A percentile compares a stretch with the other conserved stretches of the same genome.
Evolutionary conservation across 768 basidiomycete genomes (phyloP).

Genomic region (Leccinum variicolor): DNA sequence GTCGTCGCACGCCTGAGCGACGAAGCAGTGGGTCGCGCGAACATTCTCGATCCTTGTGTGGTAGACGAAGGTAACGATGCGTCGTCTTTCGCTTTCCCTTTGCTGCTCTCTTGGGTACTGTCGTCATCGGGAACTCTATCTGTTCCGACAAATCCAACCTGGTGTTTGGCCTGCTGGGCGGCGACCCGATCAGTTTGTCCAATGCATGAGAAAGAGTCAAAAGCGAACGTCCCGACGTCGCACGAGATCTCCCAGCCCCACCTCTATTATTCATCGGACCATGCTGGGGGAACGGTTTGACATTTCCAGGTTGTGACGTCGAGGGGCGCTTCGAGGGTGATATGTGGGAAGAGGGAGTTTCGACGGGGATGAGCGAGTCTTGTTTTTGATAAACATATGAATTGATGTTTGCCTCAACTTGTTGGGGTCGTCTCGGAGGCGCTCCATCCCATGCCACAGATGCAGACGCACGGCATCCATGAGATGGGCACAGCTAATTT

Average conservation of each 20-base stretch:
- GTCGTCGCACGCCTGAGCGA: slow-evolving; percentile 29
- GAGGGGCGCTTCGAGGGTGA: slow-evolving; percentile 18
- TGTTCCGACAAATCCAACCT: slow-evolving; percentile 55
- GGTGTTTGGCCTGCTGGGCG: slow-evolving; percentile 64
- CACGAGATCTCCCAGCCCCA: background rate
- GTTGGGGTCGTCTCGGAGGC: no score
- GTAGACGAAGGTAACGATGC: slow-evolving; percentile 8
- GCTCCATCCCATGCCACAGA: no score
- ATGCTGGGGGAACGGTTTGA: slow-evolving; percentile 2
- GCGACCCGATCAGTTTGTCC: slow-evolving; percentile 65
- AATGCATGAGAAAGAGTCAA: slow-evolving; percentile 65
- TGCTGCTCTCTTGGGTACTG: slow-evolving; percentile 1
- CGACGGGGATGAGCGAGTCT: slow-evolving; percentile 23
- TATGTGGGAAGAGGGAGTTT: slow-evolving; percentile 25
- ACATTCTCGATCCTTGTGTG: slow-evolving; percentile 6
- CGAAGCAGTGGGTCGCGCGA: slow-evolving; percentile 30
- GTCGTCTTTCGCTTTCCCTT: slow-evolving; percentile 24
- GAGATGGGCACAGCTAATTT: no score
- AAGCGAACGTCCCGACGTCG: slow-evolving; percentile 39
- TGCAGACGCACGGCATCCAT: no score
- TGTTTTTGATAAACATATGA: slow-evolving; percentile 16
- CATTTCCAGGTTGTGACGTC: slow-evolving; percentile 3
- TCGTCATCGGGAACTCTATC: slow-evolving; percentile 1
- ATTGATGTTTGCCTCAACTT: slow-evolving; percentile 14
- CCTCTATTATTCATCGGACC: background rate